phyloP scores from a whole-genome alignment of 306 rosid species.

The Prunus kanzakura region DNA sequence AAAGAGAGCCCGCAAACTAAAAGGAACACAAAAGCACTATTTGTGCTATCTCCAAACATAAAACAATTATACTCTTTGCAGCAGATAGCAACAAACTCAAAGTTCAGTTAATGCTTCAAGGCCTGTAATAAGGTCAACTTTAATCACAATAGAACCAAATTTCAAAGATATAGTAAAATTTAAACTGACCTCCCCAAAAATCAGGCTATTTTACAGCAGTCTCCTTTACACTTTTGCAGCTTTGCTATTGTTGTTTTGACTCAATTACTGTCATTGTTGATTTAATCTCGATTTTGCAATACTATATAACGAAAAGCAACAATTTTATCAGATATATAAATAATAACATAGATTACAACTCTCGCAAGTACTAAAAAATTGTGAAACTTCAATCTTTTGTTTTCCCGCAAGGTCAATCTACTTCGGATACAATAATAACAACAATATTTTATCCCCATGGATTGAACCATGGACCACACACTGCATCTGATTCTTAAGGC shows the following conservation, averaged over 20 bases:
- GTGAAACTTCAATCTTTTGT: constrained; percentile 2
- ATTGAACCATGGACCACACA: not conserved
- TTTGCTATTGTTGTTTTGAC: not conserved
- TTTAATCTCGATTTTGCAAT: not conserved
- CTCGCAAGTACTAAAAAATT: not conserved
- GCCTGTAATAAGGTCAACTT: not conserved
- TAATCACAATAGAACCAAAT: not conserved
- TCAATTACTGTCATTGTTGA: not conserved
- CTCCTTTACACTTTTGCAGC: not conserved
- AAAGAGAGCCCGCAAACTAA: not conserved
- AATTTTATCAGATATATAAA: not conserved
- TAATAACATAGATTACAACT: not conserved
- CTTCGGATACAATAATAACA: not conserved
- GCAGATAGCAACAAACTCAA: not conserved
- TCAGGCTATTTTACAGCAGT: not conserved
- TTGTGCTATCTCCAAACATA: not conserved
- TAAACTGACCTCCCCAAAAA: not conserved
- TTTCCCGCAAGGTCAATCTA: not conserved
- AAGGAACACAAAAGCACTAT: not conserved
- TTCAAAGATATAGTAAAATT: not conserved
- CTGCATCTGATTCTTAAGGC: not conserved
- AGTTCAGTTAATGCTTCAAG: not conserved
- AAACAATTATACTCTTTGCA: not conserved
- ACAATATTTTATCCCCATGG: not conserved
- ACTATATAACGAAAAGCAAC: not conserved